Evolutionary conservation across 768 basidiomycete species (phyloP).

Genomic region (Tephrocybe sp.): DNA sequence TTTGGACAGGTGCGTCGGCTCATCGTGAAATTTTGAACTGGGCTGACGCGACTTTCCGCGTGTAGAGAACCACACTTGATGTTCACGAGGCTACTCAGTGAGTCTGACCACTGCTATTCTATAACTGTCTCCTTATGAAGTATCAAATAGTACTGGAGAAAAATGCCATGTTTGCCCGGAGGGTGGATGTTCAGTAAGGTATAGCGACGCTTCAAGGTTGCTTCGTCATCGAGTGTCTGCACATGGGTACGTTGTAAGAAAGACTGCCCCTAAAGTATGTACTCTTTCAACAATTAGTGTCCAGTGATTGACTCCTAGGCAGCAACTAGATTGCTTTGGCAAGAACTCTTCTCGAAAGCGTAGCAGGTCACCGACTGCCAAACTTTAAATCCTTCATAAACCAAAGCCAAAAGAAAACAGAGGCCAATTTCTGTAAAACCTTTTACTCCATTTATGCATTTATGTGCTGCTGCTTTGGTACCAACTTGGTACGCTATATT

Average conservation of each 20-base stretch:
- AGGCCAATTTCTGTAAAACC: no score
- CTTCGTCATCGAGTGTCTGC: conserved; percentile 18
- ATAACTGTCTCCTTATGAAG: neutral
- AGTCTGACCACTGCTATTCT: neutral
- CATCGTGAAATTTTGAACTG: neutral
- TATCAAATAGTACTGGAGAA: conserved; percentile 16
- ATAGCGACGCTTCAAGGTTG: conserved; percentile 22
- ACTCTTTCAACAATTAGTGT: neutral
- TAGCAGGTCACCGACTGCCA: neutral
- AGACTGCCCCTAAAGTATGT: conserved; percentile 17
- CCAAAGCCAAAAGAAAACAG: neutral
- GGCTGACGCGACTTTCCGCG: neutral
- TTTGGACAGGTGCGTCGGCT: conserved; percentile 17
- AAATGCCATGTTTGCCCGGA: conserved; percentile 15
- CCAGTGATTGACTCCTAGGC: neutral
- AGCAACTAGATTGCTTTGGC: conserved; percentile 8
- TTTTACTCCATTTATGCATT: no score
- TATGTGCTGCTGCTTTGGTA: no score
- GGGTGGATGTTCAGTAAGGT: conserved; percentile 13
- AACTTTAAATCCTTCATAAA: neutral
- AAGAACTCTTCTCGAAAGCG: neutral
- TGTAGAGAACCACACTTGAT: conserved; percentile 20
- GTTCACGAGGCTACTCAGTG: conserved; percentile 23
- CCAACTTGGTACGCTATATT: no score
- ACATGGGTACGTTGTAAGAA: conserved; percentile 18